Percentiles rank a stretch among this genome's conserved stretches.
Conservation (phyloP, 2,329 filamentous ascomycete genomes). For the Fusarium sp. region DNA sequence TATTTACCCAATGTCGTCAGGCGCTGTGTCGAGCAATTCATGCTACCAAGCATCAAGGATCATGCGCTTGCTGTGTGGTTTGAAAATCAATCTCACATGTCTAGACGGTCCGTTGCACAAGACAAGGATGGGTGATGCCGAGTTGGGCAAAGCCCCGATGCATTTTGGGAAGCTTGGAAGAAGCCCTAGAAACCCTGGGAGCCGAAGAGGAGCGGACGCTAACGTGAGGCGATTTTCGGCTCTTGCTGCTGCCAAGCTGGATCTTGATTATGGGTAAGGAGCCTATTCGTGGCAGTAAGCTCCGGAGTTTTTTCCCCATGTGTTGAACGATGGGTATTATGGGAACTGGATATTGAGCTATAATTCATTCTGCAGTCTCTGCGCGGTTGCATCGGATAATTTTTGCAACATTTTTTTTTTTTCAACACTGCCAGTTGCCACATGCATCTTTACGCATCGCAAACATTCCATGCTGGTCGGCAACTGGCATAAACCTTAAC, state of each 20-base stretch:
- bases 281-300: background rate
- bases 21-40: background rate
- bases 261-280: background rate
- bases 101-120: slow-evolving; percentile 17
- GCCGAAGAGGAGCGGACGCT: slow-evolving; percentile 24
- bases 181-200: slow-evolving; percentile 26
- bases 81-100: slow-evolving; percentile 26
- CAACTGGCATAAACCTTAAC: slow-evolving; percentile 34
- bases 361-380: background rate
- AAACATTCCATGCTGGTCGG: slow-evolving; percentile 8
- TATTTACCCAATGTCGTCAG: background rate
- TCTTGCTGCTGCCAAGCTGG: slow-evolving; percentile 8
- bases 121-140: slow-evolving; percentile 21
- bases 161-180: slow-evolving; percentile 12
- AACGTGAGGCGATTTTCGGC: slow-evolving; percentile 29
- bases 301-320: slow-evolving; percentile 5
- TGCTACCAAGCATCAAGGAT: background rate
- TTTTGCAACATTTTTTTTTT: background rate
- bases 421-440: background rate
- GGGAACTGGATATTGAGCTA: background rate
- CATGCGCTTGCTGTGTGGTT: background rate
- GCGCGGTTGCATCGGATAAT: background rate
- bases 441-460: slow-evolving; percentile 1
- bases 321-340: background rate
- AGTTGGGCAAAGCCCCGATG: slow-evolving; percentile 18